Conservation (phyloP, 2,329 filamentous ascomycete species). For the Botrytis squamosa region DNA sequence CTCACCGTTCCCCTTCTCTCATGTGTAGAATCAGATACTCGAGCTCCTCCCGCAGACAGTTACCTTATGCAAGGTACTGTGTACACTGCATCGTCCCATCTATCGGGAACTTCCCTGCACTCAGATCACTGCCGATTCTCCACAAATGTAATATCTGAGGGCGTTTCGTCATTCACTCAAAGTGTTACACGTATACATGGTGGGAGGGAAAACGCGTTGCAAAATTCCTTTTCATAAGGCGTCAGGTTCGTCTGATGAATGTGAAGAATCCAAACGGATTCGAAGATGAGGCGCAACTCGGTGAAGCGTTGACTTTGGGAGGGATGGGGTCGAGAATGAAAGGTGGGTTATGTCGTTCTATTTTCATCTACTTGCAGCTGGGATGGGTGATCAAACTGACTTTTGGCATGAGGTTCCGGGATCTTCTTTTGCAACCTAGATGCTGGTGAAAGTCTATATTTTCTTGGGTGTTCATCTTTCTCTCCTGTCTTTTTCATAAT, state of each 20-base stretch:
- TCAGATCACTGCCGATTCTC: constrained; percentile 2
- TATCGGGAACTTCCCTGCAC: constrained; percentile 1
- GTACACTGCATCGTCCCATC: background rate
- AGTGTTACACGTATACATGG: background rate
- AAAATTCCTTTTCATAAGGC: background rate
- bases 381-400: background rate
- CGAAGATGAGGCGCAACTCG: background rate
- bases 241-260: background rate
- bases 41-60: background rate
- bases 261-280: background rate
- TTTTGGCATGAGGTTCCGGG: background rate
- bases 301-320: background rate
- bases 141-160: background rate
- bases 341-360: background rate
- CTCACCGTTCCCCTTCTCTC: background rate
- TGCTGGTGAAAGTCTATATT: constrained; percentile 2
- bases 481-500: background rate
- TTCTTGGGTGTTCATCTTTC: no score
- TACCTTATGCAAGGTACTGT: background rate
- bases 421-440: background rate
- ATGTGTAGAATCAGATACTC: background rate
- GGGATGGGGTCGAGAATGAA: background rate
- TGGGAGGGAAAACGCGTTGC: background rate
- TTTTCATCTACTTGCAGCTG: background rate
- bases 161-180: background rate